A percentile compares a stretch with the other conserved stretches of the same genome.
Conservation (phyloP, 2,329 filamentous ascomycete species). For the Fusarium udum region DNA sequence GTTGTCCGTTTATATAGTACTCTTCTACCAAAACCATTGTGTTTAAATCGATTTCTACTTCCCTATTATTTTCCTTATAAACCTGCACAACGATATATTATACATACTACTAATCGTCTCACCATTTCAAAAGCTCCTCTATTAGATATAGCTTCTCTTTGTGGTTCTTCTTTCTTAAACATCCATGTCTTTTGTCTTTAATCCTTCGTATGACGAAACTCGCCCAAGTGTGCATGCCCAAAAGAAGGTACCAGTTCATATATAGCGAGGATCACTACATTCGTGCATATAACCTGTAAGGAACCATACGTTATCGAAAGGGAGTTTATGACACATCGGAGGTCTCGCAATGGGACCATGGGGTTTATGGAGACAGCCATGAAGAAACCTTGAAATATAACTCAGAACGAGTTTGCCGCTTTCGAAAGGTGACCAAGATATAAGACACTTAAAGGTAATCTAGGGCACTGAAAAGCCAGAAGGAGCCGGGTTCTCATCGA, state of each 20-base stretch:
- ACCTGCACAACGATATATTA: neutral
- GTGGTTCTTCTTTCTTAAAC: neutral
- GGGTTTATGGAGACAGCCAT: neutral
- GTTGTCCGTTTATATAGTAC: neutral
- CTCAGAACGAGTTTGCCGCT: too few species aligned
- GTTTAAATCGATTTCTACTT: neutral
- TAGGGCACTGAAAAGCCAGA: neutral
- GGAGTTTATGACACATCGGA: too few species aligned
- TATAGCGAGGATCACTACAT: neutral
- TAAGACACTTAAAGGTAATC: neutral
- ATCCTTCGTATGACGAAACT: neutral
- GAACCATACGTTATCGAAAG: too few species aligned
- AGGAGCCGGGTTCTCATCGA: neutral
- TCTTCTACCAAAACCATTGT: neutral
- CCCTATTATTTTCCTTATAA: neutral
- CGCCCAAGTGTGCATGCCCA: neutral
- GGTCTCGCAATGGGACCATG: too few species aligned
- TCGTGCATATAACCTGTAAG: neutral
- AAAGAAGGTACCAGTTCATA: neutral
- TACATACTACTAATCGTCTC: neutral
- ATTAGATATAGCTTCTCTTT: neutral
- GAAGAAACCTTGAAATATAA: neutral
- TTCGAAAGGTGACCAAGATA: neutral
- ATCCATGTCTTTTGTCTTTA: neutral
- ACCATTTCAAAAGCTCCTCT: neutral